Evolutionary conservation across 148 eudicot species (phyloP).

Genomic region (Rhododendron henanense): DNA sequence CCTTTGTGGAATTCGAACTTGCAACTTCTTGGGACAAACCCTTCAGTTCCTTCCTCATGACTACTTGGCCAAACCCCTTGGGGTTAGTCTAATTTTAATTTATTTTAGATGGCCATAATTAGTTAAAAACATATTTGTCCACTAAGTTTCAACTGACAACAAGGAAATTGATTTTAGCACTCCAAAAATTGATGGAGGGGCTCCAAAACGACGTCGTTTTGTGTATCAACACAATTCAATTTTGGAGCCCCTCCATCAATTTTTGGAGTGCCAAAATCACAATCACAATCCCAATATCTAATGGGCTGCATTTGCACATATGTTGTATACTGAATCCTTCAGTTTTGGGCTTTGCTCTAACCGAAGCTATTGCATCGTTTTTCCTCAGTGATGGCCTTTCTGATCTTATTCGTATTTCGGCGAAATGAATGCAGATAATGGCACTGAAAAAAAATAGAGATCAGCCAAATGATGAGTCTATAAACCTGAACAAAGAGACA

Average conservation of each 20-base stretch:
- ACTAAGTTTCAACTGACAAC: neutral
- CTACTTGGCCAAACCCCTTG: neutral
- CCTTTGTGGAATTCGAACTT: too few relatives aligned
- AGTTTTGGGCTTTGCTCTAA: neutral
- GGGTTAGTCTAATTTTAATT: neutral
- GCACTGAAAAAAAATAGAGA: constrained; percentile 62
- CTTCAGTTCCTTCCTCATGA: neutral
- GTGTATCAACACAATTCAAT: too few relatives aligned
- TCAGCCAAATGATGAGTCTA: constrained; percentile 72
- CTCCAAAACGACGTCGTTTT: too few relatives aligned
- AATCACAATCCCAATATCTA: neutral
- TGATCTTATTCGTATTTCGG: too few relatives aligned
- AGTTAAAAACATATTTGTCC: neutral
- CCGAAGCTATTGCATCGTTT: too few relatives aligned
- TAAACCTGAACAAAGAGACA: constrained; percentile 91
- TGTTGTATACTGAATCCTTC: neutral
- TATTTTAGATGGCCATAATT: neutral
- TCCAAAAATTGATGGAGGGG: too few relatives aligned
- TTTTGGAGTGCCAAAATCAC: too few relatives aligned
- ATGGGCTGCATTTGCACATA: neutral
- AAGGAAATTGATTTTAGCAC: too few relatives aligned
- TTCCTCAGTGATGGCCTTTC: too few relatives aligned
- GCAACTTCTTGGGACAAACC: neutral
- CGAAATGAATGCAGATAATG: constrained; percentile 43
- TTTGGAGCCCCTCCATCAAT: too few relatives aligned